These are phyloP conservation scores for Monosporozyma servazzii DNA, from an alignment of 805 yeast genomes.

Conservation along the genomic window DNA sequence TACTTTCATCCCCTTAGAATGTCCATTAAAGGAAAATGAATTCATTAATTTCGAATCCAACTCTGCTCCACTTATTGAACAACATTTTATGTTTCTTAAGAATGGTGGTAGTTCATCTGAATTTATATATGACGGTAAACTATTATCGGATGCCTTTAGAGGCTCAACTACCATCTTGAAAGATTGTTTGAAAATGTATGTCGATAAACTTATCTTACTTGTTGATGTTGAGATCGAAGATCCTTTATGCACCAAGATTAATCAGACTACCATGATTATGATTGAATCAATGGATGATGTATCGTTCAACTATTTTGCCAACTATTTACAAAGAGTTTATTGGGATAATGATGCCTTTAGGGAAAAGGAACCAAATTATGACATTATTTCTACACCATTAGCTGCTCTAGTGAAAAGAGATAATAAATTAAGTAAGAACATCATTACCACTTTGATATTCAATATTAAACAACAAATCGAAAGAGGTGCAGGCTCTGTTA, in stretches of 20 bases:
- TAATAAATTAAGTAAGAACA: conserved; percentile 14
- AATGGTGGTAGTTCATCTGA: conserved; percentile 38
- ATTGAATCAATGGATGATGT: conserved; percentile 55
- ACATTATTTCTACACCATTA: conserved; percentile 60
- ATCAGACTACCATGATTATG: conserved; percentile 39
- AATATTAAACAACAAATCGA: conserved; percentile 57
- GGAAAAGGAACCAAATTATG: conserved; percentile 50
- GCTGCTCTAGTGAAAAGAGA: conserved; percentile 65
- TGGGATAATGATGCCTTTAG: conserved; percentile 45
- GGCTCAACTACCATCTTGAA: conserved; percentile 69
- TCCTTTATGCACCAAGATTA: conserved; percentile 32
- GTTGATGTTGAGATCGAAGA: conserved; percentile 46
- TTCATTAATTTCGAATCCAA: conserved; percentile 33
- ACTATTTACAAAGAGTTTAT: conserved; percentile 32
- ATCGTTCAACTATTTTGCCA: conserved; percentile 38
- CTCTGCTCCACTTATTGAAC: conserved; percentile 49
- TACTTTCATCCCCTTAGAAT: conserved; percentile 62
- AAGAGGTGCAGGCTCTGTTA: conserved; percentile 72
- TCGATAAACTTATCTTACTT: conserved; percentile 53
- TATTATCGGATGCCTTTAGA: conserved; percentile 47
- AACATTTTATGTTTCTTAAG: conserved; percentile 49
- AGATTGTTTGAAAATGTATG: conserved; percentile 45
- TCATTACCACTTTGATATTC: conserved; percentile 23
- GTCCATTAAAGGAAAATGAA: conserved; percentile 37
- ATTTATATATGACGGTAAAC: conserved; percentile 36